Conservation (phyloP, 2,329 filamentous ascomycete genomes). For the Macroventuria anomochaeta region DNA sequence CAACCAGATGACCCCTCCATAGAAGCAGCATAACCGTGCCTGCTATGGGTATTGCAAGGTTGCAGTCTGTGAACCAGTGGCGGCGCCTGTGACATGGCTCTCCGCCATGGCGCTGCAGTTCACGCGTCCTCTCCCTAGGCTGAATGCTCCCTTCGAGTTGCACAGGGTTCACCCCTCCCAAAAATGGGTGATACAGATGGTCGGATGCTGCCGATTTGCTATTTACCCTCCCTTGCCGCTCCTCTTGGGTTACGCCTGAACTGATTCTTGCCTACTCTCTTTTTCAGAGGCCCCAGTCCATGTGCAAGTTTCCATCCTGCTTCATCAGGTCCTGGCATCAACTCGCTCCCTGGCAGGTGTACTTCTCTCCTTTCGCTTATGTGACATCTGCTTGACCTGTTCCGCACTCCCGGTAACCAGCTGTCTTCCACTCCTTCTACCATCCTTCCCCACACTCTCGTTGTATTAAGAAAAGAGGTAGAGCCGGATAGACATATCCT, state of each 20-base stretch:
- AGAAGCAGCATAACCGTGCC: conserved; percentile 26
- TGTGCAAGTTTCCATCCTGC: conserved; percentile 29
- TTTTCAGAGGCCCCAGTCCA: conserved; percentile 26
- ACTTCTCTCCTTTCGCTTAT: conserved; percentile 36
- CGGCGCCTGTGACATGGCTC: conserved; percentile 38
- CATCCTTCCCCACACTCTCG: conserved; percentile 31
- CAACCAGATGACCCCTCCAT: conserved; percentile 19
- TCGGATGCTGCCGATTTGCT: conserved; percentile 30
- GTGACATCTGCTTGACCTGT: conserved; percentile 36
- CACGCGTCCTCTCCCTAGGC: conserved; percentile 33
- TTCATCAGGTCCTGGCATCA: conserved; percentile 32
- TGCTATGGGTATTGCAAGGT: conserved; percentile 39
- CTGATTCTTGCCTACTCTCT: conserved; percentile 33
- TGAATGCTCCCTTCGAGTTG: conserved; percentile 35
- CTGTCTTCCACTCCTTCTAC: conserved; percentile 27
- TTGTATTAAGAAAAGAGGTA: conserved; percentile 34
- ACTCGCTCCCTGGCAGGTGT: conserved; percentile 26
- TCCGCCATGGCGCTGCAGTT: conserved; percentile 32
- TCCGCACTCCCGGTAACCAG: conserved; percentile 31
- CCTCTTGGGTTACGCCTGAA: conserved; percentile 32
- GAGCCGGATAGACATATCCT: conserved; percentile 32
- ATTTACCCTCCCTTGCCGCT: conserved; percentile 43
- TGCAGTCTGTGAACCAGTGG: conserved; percentile 44
- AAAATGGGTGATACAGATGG: conserved; percentile 29
- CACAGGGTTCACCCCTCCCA: conserved; percentile 35